Evolutionary conservation across 192 early-diverging fungal species (phyloP).

Genomic region (Coemansia sp.): DNA sequence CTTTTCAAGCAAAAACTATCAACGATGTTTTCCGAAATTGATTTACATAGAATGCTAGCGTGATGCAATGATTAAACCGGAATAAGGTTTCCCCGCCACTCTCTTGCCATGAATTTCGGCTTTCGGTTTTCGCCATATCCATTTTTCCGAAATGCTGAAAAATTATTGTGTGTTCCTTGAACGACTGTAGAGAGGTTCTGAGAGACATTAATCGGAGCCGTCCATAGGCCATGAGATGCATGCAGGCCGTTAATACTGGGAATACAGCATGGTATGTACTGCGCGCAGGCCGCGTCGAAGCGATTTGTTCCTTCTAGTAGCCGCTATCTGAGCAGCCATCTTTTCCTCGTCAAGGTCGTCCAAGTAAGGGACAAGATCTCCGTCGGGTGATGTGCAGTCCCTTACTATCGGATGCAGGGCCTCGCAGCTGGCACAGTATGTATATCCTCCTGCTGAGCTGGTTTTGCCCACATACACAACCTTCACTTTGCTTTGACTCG

Average conservation of each 20-base stretch:
- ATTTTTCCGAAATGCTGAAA: not conserved
- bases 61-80: not conserved
- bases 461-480: conserved; percentile 26
- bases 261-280: not conserved
- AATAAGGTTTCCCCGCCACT: not conserved
- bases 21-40: not conserved
- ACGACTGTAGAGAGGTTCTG: no score
- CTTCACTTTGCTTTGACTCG: conserved; percentile 14
- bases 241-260: not conserved
- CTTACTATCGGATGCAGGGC: conserved; percentile 9
- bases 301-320: conserved; percentile 15
- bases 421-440: conserved; percentile 1
- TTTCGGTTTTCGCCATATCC: not conserved
- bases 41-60: not conserved
- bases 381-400: conserved; percentile 4
- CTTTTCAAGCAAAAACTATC: no score
- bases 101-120: not conserved
- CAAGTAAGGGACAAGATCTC: conserved; percentile 35
- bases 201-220: no score
- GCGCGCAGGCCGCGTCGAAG: conserved; percentile 1
- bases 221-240: no score
- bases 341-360: conserved; percentile 42
- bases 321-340: conserved; percentile 32
- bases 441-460: conserved; percentile 9
- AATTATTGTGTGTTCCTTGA: not conserved